Evolutionary conservation across 768 basidiomycete species (phyloP).

Genomic region (Pleurotus platypus): DNA sequence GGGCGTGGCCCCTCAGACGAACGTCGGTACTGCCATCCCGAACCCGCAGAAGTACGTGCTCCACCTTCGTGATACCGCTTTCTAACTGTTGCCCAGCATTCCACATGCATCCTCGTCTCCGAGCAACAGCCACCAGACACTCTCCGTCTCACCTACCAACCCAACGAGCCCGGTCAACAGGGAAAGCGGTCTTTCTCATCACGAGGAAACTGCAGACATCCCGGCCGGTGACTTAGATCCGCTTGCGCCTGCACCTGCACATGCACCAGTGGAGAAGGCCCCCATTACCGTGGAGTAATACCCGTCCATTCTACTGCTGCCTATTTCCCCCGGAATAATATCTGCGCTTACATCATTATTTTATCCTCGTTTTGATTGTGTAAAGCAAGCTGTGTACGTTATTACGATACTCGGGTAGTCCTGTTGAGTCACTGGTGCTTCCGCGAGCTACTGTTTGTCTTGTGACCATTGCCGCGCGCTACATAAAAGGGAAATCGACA

Average conservation of each 20-base stretch:
- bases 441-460: too few species aligned
- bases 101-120: conserved; percentile 84
- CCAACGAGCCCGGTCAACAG: conserved; percentile 61
- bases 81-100: conserved; percentile 52
- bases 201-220: conserved; percentile 28
- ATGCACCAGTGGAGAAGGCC: conserved; percentile 1
- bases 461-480: too few species aligned
- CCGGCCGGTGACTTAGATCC: conserved; percentile 18
- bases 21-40: conserved; percentile 96
- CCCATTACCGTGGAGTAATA: conserved; percentile 11
- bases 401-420: not conserved
- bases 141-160: conserved; percentile 76
- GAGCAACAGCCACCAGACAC: conserved; percentile 46
- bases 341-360: not conserved
- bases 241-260: conserved; percentile 6
- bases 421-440: too few species aligned
- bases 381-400: not conserved
- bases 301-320: not conserved
- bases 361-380: not conserved
- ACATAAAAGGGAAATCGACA: too few species aligned
- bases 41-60: conserved; percentile 87
- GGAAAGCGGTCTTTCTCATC: conserved; percentile 51
- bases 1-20: conserved; percentile 80
- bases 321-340: not conserved
- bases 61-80: conserved; percentile 5